Base-by-base conservation (phyloP, 169 alveolate genomes). In the Plasmodium coatneyi region DNA sequence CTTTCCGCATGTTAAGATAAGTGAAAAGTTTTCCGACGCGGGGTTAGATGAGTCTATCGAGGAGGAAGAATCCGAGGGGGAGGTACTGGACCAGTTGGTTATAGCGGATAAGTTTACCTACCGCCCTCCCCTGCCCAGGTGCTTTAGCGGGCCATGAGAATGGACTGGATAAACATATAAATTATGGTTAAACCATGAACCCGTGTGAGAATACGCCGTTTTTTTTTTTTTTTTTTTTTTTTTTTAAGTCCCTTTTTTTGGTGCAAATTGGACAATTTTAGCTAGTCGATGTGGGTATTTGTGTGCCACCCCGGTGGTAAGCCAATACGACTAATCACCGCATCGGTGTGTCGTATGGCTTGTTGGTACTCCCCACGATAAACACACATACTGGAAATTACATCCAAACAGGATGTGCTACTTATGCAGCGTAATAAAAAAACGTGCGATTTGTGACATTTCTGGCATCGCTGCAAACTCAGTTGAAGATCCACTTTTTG, bases 1-100 rank as follows among this genome's bases (percentile, higher is more conserved):
- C 30, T 83, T 71, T 39, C 97, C 97, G 0, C 92, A 93, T 84
- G 86, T 54, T 36, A 60, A 74, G 25, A 74, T 86, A 49, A 74
- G 66, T 86, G 52, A 74, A 9, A 86, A 86, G 66, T 16, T 86
- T 28, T 79, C 56, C 9, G 66, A 86, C 39, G 66, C 39, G 16
- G 41, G 72, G 43, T 32, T 86, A 56, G 71, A 49, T 86, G 49
- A 74, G 19, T 49, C 54, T 28, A 12, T 28, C 22, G 46, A 16
- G 43, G 78, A 28, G 12, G 66, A n/a, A 32, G 78, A 86, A 25
- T 19, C 70, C 25, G 60, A 12, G 5, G 43, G 34, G 14, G 28
- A 32, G 36, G 49, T 28, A 32, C 41, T 70, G 22, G 5, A 49
- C 39, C 52, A 76, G 54, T 86, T 86, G 74, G 87, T 86, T 43